Evolutionary conservation across 2,329 filamentous ascomycete genomes (phyloP).

Genomic region (Cordyceps farinosa): DNA sequence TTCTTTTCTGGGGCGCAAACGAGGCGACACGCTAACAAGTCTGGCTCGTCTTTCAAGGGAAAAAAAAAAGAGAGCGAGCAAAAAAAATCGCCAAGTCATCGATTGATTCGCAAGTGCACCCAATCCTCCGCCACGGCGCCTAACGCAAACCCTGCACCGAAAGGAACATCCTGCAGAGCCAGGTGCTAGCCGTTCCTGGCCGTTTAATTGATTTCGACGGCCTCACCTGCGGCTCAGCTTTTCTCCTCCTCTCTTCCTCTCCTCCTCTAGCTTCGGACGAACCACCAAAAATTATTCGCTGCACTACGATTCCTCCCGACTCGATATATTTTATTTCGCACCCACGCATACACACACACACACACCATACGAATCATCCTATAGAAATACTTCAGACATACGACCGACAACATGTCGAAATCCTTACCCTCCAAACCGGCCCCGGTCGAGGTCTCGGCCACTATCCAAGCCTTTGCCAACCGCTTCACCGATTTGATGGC

Average conservation of each 20-base stretch:
- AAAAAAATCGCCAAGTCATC: neutral
- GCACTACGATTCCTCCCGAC: neutral
- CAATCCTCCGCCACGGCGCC: neutral
- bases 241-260: neutral
- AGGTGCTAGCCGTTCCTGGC: neutral
- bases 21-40: neutral
- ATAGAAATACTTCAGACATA: neutral
- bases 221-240: conserved; percentile 5
- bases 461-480: conserved; percentile 13
- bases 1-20: conserved; percentile 5
- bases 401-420: neutral
- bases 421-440: neutral
- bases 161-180: neutral
- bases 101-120: neutral
- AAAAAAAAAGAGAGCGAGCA: conserved; percentile 1
- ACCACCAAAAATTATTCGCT: neutral
- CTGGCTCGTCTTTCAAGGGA: neutral
- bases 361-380: neutral
- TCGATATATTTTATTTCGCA: neutral
- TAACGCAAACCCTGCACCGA: neutral
- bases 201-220: neutral
- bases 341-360: neutral
- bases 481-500: conserved; percentile 16
- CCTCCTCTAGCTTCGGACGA: neutral
- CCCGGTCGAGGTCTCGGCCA: neutral